phyloP scores from a whole-genome alignment of 2,329 filamentous ascomycete species.

The Blumeriella jaapii region DNA sequence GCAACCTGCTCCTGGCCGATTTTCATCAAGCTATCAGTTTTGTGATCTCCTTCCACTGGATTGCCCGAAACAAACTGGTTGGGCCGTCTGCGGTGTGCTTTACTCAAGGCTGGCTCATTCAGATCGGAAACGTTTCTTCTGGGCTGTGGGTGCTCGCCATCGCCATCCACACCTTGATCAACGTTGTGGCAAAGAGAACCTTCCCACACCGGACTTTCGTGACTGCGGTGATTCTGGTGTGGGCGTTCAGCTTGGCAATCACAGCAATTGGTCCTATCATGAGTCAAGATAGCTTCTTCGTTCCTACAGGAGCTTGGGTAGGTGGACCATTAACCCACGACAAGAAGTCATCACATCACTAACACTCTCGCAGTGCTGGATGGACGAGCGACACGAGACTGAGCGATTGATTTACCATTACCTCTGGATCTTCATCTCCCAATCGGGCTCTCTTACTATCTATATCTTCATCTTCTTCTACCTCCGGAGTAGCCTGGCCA shows the following conservation, averaged over 20 bases:
- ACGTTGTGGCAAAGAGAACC: slow-evolving; percentile 34
- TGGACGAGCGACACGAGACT: slow-evolving; percentile 33
- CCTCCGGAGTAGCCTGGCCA: slow-evolving; percentile 16
- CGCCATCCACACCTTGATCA: slow-evolving; percentile 42
- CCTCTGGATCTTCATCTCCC: slow-evolving; percentile 42
- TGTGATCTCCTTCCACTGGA: slow-evolving; percentile 37
- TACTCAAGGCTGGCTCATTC: slow-evolving; percentile 43
- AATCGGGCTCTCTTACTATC: slow-evolving; percentile 39
- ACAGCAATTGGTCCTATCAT: slow-evolving; percentile 31
- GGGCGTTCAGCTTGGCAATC: slow-evolving; percentile 15
- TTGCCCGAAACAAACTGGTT: slow-evolving; percentile 32
- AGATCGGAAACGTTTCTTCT: slow-evolving; percentile 38
- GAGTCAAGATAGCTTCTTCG: slow-evolving; percentile 34
- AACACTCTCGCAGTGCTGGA: slow-evolving; percentile 35
- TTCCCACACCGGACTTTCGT: slow-evolving; percentile 32
- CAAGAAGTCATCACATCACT: background rate
- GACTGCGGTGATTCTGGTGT: slow-evolving; percentile 17
- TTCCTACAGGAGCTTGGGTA: slow-evolving; percentile 40
- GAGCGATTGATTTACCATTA: slow-evolving; percentile 42
- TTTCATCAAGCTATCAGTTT: slow-evolving; percentile 26
- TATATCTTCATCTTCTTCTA: slow-evolving; percentile 32
- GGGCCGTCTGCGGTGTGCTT: slow-evolving; percentile 37
- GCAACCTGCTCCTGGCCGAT: slow-evolving; percentile 35
- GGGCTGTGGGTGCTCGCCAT: slow-evolving; percentile 43
- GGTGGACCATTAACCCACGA: slow-evolving; percentile 8